Percentiles rank a stretch among this genome's conserved stretches.
phyloP scores from a whole-genome alignment of 148 eudicot species.

The Camellia japonica region DNA sequence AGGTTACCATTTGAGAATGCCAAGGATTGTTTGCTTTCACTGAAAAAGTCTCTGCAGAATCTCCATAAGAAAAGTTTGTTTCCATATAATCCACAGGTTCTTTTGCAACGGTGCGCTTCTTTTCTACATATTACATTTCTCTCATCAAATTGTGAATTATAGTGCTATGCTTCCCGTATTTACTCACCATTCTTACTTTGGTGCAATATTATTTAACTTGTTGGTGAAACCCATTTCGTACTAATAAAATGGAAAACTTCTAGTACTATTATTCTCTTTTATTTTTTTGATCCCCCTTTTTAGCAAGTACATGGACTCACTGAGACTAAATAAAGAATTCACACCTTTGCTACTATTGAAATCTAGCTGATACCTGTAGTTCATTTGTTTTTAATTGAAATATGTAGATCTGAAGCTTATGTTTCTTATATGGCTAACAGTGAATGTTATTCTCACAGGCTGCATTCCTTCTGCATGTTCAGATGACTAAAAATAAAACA shows the following conservation, averaged over 20 bases:
- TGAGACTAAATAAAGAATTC: background rate
- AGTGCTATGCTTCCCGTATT: background rate
- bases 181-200: background rate
- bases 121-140: background rate
- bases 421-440: background rate
- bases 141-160: background rate
- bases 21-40: conserved; percentile 59
- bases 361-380: background rate
- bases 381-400: background rate
- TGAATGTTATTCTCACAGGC: background rate
- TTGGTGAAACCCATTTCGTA: background rate
- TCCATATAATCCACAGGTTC: conserved; percentile 88
- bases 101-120: conserved; percentile 58
- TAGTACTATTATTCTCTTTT: background rate
- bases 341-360: background rate
- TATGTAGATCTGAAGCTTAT: background rate
- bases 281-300: too few relatives aligned
- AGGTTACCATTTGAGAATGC: conserved; percentile 44
- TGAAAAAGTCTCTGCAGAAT: conserved; percentile 52
- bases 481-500: background rate
- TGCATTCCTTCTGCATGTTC: background rate
- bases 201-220: background rate
- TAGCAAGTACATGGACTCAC: background rate
- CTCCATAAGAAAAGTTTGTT: conserved; percentile 67
- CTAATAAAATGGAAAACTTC: background rate